These are phyloP conservation scores for Starmerella floris DNA, from an alignment of 805 yeast genomes.

Conservation along the genomic window DNA sequence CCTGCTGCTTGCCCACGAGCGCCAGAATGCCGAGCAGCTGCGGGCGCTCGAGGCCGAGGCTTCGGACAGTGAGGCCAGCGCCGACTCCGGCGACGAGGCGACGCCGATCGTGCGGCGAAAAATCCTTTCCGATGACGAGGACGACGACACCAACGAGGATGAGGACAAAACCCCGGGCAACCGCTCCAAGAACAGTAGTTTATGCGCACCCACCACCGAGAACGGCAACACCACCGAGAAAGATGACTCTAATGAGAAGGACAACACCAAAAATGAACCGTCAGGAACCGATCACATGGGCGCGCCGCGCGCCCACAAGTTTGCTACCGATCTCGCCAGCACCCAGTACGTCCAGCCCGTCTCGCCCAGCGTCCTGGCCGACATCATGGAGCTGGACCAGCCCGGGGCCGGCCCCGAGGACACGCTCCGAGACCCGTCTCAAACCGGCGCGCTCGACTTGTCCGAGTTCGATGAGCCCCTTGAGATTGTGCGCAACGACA, in stretches of 20 bases:
- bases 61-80: conserved; percentile 4
- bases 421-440: not conserved
- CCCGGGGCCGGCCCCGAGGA: not conserved
- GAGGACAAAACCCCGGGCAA: not conserved
- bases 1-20: conserved; percentile 14
- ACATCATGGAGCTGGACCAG: not conserved
- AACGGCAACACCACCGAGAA: not conserved
- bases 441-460: no score
- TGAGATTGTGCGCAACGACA: not conserved
- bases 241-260: not conserved
- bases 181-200: not conserved
- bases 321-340: conserved; percentile 3
- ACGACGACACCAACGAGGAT: not conserved
- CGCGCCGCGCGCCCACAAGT: not conserved
- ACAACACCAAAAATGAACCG: not conserved
- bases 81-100: conserved; percentile 9
- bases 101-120: not conserved
- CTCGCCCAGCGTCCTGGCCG: conserved; percentile 3
- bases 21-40: conserved; percentile 11
- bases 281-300: not conserved
- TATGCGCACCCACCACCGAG: not conserved
- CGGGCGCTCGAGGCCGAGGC: conserved; percentile 1
- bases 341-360: conserved; percentile 10
- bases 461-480: not conserved
- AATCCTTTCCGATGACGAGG: not conserved